Conservation (phyloP, 225 moss, liverwort and hornwort species). For the Takakia lepidozioides region DNA sequence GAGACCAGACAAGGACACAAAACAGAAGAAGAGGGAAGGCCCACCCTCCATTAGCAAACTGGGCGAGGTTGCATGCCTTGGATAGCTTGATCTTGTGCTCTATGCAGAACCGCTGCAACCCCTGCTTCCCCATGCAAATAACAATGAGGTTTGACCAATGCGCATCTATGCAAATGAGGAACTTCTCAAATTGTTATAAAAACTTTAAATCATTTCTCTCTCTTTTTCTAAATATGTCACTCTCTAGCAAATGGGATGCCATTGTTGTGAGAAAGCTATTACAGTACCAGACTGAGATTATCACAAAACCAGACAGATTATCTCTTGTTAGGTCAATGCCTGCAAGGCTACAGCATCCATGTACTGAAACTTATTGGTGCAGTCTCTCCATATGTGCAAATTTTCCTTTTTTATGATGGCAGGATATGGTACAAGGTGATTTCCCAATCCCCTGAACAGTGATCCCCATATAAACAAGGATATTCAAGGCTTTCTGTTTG, state of each 20-base stretch:
- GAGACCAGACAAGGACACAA: conserved; percentile 2
- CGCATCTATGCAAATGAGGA: conserved; percentile 8
- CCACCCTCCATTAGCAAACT: conserved; percentile 61
- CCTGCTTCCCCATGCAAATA: conserved; percentile 26
- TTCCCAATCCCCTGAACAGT: no score
- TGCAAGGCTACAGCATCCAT: no score
- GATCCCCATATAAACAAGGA: no score
- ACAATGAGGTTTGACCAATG: background rate
- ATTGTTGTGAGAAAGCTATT: background rate
- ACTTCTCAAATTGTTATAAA: conserved; percentile 2
- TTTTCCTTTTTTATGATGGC: no score
- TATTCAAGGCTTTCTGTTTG: no score
- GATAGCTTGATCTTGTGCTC: conserved; percentile 99
- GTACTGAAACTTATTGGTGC: no score
- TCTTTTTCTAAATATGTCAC: no score
- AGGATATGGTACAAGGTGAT: no score
- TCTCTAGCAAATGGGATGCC: no score
- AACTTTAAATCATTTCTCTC: background rate
- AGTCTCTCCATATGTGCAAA: no score
- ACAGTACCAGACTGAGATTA: background rate
- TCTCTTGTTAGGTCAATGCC: no score
- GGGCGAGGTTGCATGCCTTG: conserved; percentile 86
- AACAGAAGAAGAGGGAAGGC: conserved; percentile 39
- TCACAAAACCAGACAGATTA: no score
- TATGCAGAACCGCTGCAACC: conserved; percentile 94